Base-by-base conservation (phyloP, 352 stramenopile species). In the Proteromonas lacertae region DNA sequence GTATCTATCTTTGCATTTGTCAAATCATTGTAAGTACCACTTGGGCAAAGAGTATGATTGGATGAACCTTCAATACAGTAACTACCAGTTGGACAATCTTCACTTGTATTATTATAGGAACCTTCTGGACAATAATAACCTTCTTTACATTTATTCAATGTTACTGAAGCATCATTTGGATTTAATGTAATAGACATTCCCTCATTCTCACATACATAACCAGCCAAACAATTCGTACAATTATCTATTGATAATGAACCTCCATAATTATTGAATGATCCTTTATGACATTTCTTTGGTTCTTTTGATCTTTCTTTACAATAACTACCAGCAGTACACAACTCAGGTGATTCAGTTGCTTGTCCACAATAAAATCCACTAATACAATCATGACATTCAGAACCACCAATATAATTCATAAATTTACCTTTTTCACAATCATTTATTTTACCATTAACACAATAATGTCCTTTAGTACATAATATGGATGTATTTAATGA, bases 321-420 rank as follows among this genome's bases (percentile, higher is more conserved):
- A 28, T 58, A 80, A 44, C 62, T 73, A 3, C 73, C 72, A 7
- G 60, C 56, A 12, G 64, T 58, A 45, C 72, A 88, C 1, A 42
- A 33, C 8, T 61, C 60, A 10, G 16, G 26, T 2, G 29, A 20
- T 8, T 12, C 13, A 4, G 60, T 71, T 0, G 62, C 64, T 5
- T 55, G 29, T 2, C 58, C 54, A 40, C 71, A 89, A 30, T 72
- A 75, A 33, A 21, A 37, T 1, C 73, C 57, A 10, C 39, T 29
- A 17, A 56, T 54, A 35, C 57, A 66, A 8, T 4, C 5, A 4
- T 34, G 4, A 20, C 29, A 34, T 20, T 4, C 13, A 6, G 6
- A 8, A 4, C 14, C 34, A 13, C 34, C 34, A 28, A 4, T 7
- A 16, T 35, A 35, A 3, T 25, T 25, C n/a, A 8, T 14, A 4